Percentiles rank a stretch among this genome's conserved stretches.
These are phyloP conservation scores for Klebsormidium nitens DNA, from an alignment of 139 green algal species.

Conservation along the genomic window DNA sequence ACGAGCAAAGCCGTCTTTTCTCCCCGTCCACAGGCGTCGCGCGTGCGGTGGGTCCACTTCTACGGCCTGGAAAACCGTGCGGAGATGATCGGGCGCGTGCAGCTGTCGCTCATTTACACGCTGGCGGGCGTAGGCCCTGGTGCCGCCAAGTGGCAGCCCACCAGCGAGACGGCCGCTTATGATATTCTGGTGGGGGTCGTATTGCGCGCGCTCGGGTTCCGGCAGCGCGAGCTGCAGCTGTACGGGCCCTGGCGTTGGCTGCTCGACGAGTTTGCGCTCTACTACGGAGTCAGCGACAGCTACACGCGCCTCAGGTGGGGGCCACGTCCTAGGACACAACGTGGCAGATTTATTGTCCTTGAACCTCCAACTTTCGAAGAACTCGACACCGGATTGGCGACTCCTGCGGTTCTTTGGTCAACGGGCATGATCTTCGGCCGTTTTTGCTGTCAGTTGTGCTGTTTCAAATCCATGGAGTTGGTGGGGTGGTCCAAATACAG, in stretches of 20 bases:
- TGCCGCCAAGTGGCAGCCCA: conserved; percentile 5
- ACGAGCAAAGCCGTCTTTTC: too few relatives aligned
- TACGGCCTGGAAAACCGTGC: not conserved
- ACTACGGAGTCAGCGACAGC: conserved; percentile 10
- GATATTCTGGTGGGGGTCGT: conserved; percentile 22
- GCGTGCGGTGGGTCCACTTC: not conserved
- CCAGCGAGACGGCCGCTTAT: conserved; percentile 26
- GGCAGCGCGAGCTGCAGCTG: conserved; percentile 19
- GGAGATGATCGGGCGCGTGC: not conserved
- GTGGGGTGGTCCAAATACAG: too few relatives aligned
- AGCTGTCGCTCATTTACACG: not conserved
- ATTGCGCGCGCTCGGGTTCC: conserved; percentile 12
- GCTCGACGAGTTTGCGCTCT: conserved; percentile 16
- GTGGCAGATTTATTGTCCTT: too few relatives aligned
- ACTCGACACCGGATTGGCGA: too few relatives aligned
- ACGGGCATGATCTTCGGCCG: too few relatives aligned
- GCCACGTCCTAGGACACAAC: too few relatives aligned
- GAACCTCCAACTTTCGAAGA: too few relatives aligned
- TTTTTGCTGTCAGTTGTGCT: too few relatives aligned
- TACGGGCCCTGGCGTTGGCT: conserved; percentile 33
- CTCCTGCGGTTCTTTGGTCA: too few relatives aligned
- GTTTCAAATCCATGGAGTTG: too few relatives aligned
- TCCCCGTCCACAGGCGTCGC: not conserved
- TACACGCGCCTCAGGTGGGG: conserved; percentile 25
- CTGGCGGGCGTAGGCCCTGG: not conserved